Conservation (phyloP, 1,139 yeast genomes). For the Yamadazyma blattariae region DNA sequence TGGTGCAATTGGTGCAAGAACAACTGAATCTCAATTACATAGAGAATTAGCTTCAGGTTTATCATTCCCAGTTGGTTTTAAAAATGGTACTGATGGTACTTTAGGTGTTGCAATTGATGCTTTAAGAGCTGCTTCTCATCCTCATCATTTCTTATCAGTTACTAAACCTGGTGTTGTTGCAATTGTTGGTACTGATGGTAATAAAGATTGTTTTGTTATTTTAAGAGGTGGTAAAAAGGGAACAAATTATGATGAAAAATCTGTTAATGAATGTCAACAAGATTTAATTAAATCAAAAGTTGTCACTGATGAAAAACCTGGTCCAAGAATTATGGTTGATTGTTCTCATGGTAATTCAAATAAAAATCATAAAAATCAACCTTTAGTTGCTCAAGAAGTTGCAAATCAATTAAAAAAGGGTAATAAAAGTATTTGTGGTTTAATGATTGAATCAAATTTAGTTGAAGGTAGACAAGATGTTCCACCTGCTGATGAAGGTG, state of each 20-base stretch:
- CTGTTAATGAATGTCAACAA: slow-evolving; percentile 66
- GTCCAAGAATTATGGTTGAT: slow-evolving; percentile 88
- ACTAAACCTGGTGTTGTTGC: slow-evolving; percentile 90
- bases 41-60: slow-evolving; percentile 94
- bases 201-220: slow-evolving; percentile 84
- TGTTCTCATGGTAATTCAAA: slow-evolving; percentile 96
- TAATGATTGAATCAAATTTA: slow-evolving; percentile 93
- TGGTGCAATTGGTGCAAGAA: slow-evolving; percentile 98
- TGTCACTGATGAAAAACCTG: slow-evolving; percentile 40
- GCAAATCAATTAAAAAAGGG: slow-evolving; percentile 82
- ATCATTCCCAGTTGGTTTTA: slow-evolving; percentile 96
- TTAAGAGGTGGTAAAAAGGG: slow-evolving; percentile 94
- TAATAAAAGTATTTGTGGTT: slow-evolving; percentile 76
- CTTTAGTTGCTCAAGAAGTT: slow-evolving; percentile 78
- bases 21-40: slow-evolving; percentile 95
- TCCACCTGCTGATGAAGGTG: slow-evolving; percentile 55
- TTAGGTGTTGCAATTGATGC: slow-evolving; percentile 93
- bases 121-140: slow-evolving; percentile 84
- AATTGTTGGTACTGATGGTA: slow-evolving; percentile 93
- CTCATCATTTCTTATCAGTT: slow-evolving; percentile 91
- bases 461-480: slow-evolving; percentile 93
- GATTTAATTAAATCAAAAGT: slow-evolving; percentile 60
- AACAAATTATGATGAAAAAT: slow-evolving; percentile 79
- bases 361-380: slow-evolving; percentile 90
- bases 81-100: slow-evolving; percentile 95